These are phyloP conservation scores for Cyphellophora attinorum DNA, from an alignment of 2,329 filamentous ascomycete species.

Conservation along the genomic window DNA sequence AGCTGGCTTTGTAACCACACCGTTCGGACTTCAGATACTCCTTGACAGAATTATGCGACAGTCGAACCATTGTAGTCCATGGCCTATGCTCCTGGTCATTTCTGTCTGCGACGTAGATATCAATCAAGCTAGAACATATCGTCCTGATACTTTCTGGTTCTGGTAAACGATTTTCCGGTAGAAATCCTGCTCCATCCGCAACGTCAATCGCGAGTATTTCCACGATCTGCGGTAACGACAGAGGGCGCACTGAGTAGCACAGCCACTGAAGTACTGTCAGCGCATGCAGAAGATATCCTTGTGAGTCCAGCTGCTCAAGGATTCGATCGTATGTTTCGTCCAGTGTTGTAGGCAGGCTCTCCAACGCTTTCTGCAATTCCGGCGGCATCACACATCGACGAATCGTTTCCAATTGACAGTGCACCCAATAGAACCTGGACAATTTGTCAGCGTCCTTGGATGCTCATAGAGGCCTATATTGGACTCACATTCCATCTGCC, in stretches of 20 bases:
- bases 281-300: slow-evolving; percentile 3
- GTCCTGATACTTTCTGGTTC: slow-evolving; percentile 12
- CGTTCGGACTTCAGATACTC: slow-evolving; percentile 15
- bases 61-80: too few relatives aligned
- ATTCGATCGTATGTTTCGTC: slow-evolving; percentile 17
- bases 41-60: slow-evolving; percentile 20
- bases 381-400: slow-evolving; percentile 13
- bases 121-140: slow-evolving; percentile 17
- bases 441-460: background rate
- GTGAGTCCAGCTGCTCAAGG: slow-evolving; percentile 2
- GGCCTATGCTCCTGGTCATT: slow-evolving; percentile 4
- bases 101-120: too few relatives aligned
- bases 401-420: slow-evolving; percentile 20
- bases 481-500: slow-evolving; percentile 13
- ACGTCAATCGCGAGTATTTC: slow-evolving; percentile 9
- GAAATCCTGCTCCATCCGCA: slow-evolving; percentile 5
- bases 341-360: slow-evolving; percentile 16
- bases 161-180: slow-evolving; percentile 6
- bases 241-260: slow-evolving; percentile 2
- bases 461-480: background rate
- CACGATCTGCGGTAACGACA: slow-evolving; percentile 3
- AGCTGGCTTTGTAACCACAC: background rate
- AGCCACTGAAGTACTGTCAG: slow-evolving; percentile 5
- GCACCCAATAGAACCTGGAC: slow-evolving; percentile 21
- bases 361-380: slow-evolving; percentile 12